A percentile compares a stretch with the other conserved stretches of the same genome.
Conservation (phyloP, 805 yeast genomes). For the Scheffersomyces ergatensis region DNA sequence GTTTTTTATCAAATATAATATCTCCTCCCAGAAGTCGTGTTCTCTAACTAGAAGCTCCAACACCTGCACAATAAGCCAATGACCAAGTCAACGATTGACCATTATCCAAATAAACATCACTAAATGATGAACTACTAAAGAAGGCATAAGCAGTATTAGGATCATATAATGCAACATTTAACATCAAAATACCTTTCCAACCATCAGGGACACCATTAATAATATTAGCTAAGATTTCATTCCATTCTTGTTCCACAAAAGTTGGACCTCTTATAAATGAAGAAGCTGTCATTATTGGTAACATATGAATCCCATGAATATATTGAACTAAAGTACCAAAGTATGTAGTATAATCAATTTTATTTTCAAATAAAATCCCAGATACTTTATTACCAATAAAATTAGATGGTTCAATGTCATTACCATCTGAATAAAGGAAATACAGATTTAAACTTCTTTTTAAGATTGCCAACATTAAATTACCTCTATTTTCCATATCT, state of each 20-base stretch:
- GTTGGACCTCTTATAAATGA: constrained; percentile 51
- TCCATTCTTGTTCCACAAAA: constrained; percentile 49
- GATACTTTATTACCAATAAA: constrained; percentile 58
- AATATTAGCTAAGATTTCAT: constrained; percentile 24
- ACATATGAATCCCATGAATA: constrained; percentile 78
- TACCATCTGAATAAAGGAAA: constrained; percentile 46
- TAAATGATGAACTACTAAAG: constrained; percentile 14
- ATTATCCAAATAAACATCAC: constrained; percentile 3
- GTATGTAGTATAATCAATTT: constrained; percentile 69
- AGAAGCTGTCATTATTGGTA: constrained; percentile 66
- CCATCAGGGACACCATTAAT: constrained; percentile 46
- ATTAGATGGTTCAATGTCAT: constrained; percentile 45
- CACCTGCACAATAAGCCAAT: constrained; percentile 15
- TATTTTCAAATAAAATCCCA: constrained; percentile 72
- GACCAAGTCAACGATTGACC: constrained; percentile 13
- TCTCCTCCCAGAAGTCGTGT: too few species aligned
- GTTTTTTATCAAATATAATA: too few species aligned
- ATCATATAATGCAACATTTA: constrained; percentile 16
- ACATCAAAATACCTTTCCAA: constrained; percentile 57
- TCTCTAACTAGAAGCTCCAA: constrained; percentile 1
- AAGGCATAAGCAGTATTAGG: constrained; percentile 14
- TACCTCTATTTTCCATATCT: constrained; percentile 52
- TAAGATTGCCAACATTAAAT: constrained; percentile 58
- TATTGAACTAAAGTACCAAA: constrained; percentile 60
- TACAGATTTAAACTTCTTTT: constrained; percentile 54